These are phyloP conservation scores for Cucurbita argyrosperma DNA, from an alignment of 306 rosid species.

Conservation along the genomic window DNA sequence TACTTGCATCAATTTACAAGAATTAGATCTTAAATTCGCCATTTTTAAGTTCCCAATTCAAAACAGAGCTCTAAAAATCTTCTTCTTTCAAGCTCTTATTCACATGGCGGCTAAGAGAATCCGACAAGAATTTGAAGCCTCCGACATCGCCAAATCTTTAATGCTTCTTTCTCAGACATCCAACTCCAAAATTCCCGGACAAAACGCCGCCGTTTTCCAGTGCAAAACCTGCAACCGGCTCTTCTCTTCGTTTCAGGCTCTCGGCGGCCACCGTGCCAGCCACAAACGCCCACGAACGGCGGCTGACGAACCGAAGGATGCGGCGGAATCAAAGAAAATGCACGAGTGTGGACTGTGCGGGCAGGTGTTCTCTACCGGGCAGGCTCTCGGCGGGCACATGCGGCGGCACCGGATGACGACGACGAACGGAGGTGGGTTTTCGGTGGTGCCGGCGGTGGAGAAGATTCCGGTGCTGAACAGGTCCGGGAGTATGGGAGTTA, in stretches of 20 bases:
- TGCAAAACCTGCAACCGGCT: conserved; percentile 75
- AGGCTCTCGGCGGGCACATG: conserved; percentile 92
- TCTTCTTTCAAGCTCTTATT: not conserved
- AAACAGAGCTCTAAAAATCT: not conserved
- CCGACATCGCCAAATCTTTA: conserved; percentile 22
- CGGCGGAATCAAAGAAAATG: conserved; percentile 11
- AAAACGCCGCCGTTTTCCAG: conserved; percentile 17
- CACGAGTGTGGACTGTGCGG: conserved; percentile 70
- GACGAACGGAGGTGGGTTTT: conserved; percentile 5
- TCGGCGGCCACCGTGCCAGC: conserved; percentile 87
- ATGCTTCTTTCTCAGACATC: conserved; percentile 19
- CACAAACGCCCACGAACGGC: conserved; percentile 34
- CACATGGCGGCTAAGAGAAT: conserved; percentile 30
- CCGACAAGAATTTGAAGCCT: conserved; percentile 9
- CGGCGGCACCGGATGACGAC: conserved; percentile 38
- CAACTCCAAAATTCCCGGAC: not conserved
- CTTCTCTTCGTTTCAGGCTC: conserved; percentile 74
- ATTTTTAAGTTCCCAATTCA: not conserved
- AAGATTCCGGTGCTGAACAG: conserved; percentile 40
- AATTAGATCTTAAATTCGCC: not conserved
- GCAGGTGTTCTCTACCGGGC: conserved; percentile 48
- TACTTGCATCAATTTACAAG: not conserved
- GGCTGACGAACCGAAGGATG: not conserved
- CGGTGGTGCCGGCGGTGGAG: conserved; percentile 15
- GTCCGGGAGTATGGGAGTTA: conserved; percentile 30